A percentile compares a stretch with the other conserved stretches of the same genome.
These are phyloP conservation scores for Populus alba DNA, from an alignment of 345 rosid genomes.

Conservation along the genomic window DNA sequence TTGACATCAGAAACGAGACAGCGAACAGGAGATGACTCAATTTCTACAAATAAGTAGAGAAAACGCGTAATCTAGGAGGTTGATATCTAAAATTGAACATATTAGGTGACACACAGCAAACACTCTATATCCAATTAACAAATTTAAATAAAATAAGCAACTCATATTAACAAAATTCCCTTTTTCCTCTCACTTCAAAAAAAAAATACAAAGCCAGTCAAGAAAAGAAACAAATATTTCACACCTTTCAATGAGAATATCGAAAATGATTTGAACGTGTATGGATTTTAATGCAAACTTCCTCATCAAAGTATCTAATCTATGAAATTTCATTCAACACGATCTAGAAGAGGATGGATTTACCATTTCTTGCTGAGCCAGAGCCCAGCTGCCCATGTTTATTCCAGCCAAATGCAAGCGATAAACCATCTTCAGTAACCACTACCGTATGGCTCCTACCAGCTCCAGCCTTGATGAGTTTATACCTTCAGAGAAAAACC, in stretches of 20 bases:
- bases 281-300: not conserved
- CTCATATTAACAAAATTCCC: not conserved
- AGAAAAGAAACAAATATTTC: not conserved
- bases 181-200: not conserved
- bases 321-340: not conserved
- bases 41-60: conserved; percentile 41
- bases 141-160: not conserved
- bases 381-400: conserved; percentile 93
- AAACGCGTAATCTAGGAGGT: not conserved
- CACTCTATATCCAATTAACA: not conserved
- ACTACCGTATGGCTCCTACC: conserved; percentile 85
- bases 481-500: conserved; percentile 51
- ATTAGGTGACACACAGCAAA: not conserved
- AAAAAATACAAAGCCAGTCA: not conserved
- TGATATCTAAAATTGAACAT: not conserved
- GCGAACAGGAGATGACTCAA: conserved; percentile 73
- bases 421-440: conserved; percentile 70
- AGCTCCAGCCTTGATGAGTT: conserved; percentile 63
- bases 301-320: not conserved
- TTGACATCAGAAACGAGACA: conserved; percentile 77
- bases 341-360: conserved; percentile 9
- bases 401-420: conserved; percentile 94
- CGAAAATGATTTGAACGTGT: not conserved
- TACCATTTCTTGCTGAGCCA: conserved; percentile 78
- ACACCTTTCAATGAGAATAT: not conserved